Percentiles rank a stretch among this genome's conserved stretches.
Conservation (phyloP, 208 protist genomes). For the Phytomonas sp. region DNA sequence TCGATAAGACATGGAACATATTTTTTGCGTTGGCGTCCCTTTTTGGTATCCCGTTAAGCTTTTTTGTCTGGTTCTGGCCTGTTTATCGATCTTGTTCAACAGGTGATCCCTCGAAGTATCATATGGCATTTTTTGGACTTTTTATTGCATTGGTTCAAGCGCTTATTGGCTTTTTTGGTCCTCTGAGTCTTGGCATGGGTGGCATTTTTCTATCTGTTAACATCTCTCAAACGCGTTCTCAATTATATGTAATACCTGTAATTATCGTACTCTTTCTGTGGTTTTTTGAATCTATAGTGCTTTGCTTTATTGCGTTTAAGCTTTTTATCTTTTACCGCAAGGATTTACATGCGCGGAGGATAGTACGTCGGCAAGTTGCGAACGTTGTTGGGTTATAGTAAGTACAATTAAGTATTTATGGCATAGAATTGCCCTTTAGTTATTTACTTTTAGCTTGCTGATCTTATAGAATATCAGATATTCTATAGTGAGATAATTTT, state of each 20-base stretch:
- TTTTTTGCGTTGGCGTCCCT: conserved; percentile 46
- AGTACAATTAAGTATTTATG: not conserved
- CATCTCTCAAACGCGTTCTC: conserved; percentile 21
- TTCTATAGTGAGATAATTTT: conserved; percentile 6
- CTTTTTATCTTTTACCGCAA: conserved; percentile 58
- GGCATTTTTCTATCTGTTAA: conserved; percentile 35
- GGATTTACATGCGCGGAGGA: conserved; percentile 46
- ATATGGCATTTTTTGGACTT: conserved; percentile 48
- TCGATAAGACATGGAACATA: conserved; percentile 31
- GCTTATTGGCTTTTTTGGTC: conserved; percentile 49
- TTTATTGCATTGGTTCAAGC: conserved; percentile 35
- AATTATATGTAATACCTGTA: conserved; percentile 26
- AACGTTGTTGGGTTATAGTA: conserved; percentile 13
- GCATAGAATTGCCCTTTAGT: not conserved
- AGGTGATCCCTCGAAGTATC: conserved; percentile 29
- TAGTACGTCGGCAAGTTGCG: conserved; percentile 14
- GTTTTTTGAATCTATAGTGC: conserved; percentile 29
- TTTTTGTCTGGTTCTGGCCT: conserved; percentile 64
- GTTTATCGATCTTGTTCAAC: conserved; percentile 49
- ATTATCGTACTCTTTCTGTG: conserved; percentile 49
- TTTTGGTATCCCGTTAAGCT: conserved; percentile 50
- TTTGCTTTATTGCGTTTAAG: conserved; percentile 33
- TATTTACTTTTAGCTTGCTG: not conserved
- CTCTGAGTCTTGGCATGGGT: conserved; percentile 30
- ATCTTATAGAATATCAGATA: not conserved